Evolutionary conservation across 2,329 filamentous ascomycete species (phyloP).

Genomic region (Clarireedia monteithiana): DNA sequence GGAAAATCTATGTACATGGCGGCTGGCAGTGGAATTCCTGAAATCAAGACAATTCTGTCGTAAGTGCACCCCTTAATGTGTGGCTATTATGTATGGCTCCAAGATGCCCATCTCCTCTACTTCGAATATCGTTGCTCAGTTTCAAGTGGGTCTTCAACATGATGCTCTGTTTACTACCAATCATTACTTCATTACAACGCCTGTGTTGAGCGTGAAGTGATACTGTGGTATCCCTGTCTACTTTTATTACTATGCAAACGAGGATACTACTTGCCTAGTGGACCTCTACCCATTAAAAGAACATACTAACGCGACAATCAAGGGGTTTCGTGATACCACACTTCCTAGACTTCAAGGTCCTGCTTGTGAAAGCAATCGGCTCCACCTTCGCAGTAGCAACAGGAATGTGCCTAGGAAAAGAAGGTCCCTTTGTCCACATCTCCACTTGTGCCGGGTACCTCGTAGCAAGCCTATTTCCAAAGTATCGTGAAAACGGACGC

Average conservation of each 20-base stretch:
- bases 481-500: slow-evolving; percentile 48
- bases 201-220: too few relatives aligned
- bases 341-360: slow-evolving; percentile 46
- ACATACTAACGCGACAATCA: slow-evolving; percentile 25
- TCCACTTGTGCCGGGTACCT: slow-evolving; percentile 48
- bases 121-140: too few relatives aligned
- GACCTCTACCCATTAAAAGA: background rate
- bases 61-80: background rate
- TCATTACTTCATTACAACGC: too few relatives aligned
- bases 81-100: too few relatives aligned
- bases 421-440: slow-evolving; percentile 55
- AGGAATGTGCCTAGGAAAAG: slow-evolving; percentile 46
- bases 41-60: slow-evolving; percentile 50
- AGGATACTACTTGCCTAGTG: background rate
- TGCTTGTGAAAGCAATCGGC: slow-evolving; percentile 50
- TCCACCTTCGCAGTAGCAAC: slow-evolving; percentile 45
- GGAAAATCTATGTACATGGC: slow-evolving; percentile 47
- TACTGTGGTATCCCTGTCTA: too few relatives aligned
- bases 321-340: slow-evolving; percentile 50
- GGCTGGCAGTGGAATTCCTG: slow-evolving; percentile 50
- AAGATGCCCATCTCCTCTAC: too few relatives aligned
- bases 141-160: too few relatives aligned
- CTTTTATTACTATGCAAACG: too few relatives aligned
- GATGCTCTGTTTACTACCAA: too few relatives aligned
- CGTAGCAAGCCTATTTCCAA: slow-evolving; percentile 36